Evolutionary conservation across 768 basidiomycete genomes (phyloP), one percentile per base, ranked within the genome.

Genomic region (Amanita polypyramis): DNA sequence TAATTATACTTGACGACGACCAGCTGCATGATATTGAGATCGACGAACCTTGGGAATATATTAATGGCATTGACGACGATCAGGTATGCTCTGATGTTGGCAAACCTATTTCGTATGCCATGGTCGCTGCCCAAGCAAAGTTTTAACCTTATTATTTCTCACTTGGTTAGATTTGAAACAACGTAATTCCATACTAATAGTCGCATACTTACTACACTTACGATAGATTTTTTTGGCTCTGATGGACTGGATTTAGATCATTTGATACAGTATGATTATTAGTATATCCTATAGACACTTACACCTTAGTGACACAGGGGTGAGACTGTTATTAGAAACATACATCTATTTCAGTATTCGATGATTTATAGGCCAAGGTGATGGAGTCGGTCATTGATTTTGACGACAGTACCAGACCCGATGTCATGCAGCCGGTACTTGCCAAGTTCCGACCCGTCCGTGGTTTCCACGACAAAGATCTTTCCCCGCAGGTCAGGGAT

Each of bases 41-140:
- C 15, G 76, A 78, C 50, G 79, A 82, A 54, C 70, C 75, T 30
- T 81, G 79, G 79, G 78, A 80, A 55, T 72, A 75, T 56, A 60
- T 80, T 37, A 65, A 64, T 43, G 60, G 58, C 32, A 65, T 61
- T 32, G 73, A 71, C 35, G 65, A 65, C 42, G 67, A 68, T 35
- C 65, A 66, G 10, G 42, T n/a, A n/a, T 35, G 15, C 27, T 36
- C 33, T 15, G 25, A 36, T 44, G 4, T 21, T 21, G 45, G 51
- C 37, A 43, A 54, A 34, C 23, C 49, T 32, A 49, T 56, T 51
- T 72, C 74, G 35, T 77, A 77, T 51, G 72, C 73, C 12, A 62
- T 64, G 50, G 62, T 73, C 15, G 56, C 55, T 30, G 42, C 62
- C 17, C 49, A 43, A 19, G 35, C 37, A 20, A 38, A 43, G 25